phyloP scores from a whole-genome alignment of 2,329 filamentous ascomycete genomes.

The Fusarium annulatum region DNA sequence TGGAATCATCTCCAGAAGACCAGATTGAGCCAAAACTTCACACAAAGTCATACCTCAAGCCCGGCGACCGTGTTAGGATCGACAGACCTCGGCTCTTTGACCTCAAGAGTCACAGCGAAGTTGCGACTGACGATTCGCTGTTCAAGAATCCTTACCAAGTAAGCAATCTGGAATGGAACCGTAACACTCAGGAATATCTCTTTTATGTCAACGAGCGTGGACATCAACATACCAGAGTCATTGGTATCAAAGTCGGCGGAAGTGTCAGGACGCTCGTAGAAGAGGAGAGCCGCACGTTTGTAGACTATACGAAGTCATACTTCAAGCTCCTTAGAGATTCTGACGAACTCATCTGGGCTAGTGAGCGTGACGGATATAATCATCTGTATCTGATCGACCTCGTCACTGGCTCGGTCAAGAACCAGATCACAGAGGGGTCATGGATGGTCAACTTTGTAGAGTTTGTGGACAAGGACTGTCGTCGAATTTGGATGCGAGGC shows the following conservation, averaged over 20 bases:
- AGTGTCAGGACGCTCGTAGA: constrained; percentile 35
- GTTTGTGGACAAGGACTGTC: constrained; percentile 30
- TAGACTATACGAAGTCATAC: constrained; percentile 41
- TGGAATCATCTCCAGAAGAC: constrained; percentile 45
- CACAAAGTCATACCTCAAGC: constrained; percentile 40
- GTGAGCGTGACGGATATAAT: constrained; percentile 46
- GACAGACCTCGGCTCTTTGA: constrained; percentile 45
- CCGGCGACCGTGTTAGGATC: constrained; percentile 40
- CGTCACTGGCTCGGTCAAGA: constrained; percentile 23
- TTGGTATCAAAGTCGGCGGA: constrained; percentile 32
- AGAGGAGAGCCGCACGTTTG: constrained; percentile 43
- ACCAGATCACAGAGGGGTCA: constrained; percentile 42
- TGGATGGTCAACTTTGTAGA: constrained; percentile 44
- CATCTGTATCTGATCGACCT: constrained; percentile 45
- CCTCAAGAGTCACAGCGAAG: constrained; percentile 28
- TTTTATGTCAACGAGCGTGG: constrained; percentile 47
- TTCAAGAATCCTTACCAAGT: constrained; percentile 43
- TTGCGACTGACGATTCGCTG: constrained; percentile 34
- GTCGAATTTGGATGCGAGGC: constrained; percentile 35
- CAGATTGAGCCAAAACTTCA: constrained; percentile 44
- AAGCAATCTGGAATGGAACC: constrained; percentile 40
- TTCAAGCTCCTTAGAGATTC: constrained; percentile 8
- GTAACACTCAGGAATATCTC: constrained; percentile 38
- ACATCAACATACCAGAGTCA: constrained; percentile 36
- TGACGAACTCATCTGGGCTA: constrained; percentile 45